Base-by-base conservation (phyloP, 108 stramenopile species). In the Nitzschia sp. region DNA sequence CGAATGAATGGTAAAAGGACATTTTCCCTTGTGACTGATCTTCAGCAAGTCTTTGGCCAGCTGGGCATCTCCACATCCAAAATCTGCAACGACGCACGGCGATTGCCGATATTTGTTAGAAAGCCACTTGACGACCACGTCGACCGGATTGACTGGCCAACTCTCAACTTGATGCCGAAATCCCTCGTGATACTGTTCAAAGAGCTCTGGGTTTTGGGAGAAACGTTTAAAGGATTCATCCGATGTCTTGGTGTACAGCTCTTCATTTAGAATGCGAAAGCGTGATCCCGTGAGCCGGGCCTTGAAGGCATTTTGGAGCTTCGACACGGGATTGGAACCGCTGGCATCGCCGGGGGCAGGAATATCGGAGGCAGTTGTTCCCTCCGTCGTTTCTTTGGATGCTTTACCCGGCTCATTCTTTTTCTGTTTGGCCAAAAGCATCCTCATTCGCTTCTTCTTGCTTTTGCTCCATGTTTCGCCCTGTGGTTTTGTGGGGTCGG, bases 51-150 rank as follows among this genome's bases (percentile, higher is more conserved):
- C 72, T 33, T 83, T 76, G 1, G 97, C 95, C 23, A 99, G 80
- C 30, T 93, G 82, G 26, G 99, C 99, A 81, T 99, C 98, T 0
- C 99, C 99, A 66, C 99, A 99, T 28, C 99, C 99, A 76, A 99
- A 97, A 85, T 99, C 99, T 11, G 98, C 99, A 23, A 98, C 82
- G 42, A 64, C 53, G 18, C 53, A 29, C 33, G 46, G 55, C 28
- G 36, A 46, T 46, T 36, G 66, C 56, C 54, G 36, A 0, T 72
- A 51, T 17, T 66, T 61, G 28, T 19, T 38, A 0, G 46, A 97
- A 1, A 38, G 29, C 89, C 84, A 84, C 29, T 81, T 74, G 18
- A 93, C 93, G 46, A 99, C 94, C 9, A 94, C 79, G 74, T 97
- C 96, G n/a, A 98, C 86, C 0, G 99, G 99, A 82, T 99, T 98